Percentiles rank a stretch among this genome's conserved stretches.
Evolutionary conservation across 2,329 filamentous ascomycete genomes (phyloP).

Genomic region (Fusarium redolens): DNA sequence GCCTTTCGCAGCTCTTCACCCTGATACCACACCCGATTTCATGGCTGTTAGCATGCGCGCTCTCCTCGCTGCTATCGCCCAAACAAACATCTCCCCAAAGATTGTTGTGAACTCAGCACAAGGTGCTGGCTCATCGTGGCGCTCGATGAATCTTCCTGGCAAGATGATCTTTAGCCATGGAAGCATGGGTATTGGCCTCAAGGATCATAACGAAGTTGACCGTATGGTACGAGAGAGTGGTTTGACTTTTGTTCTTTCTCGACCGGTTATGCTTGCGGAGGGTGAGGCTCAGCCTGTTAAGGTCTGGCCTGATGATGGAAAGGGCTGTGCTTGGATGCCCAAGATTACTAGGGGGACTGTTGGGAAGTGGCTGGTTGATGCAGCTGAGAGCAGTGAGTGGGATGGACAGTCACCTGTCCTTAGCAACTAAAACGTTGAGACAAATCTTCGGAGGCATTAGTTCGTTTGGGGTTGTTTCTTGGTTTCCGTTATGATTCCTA

Average conservation of each 20-base stretch:
- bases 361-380: slow-evolving; percentile 28
- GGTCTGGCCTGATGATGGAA: slow-evolving; percentile 31
- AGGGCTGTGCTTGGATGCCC: slow-evolving; percentile 33
- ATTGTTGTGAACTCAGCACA: slow-evolving; percentile 20
- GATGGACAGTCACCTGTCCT: slow-evolving; percentile 20
- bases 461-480: too few relatives aligned
- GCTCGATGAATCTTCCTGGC: slow-evolving; percentile 14
- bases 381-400: slow-evolving; percentile 9
- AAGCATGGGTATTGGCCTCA: slow-evolving; percentile 16
- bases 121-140: slow-evolving; percentile 8
- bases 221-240: slow-evolving; percentile 9
- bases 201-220: slow-evolving; percentile 26
- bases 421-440: slow-evolving; percentile 1
- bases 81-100: neutral
- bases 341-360: slow-evolving; percentile 22
- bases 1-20: slow-evolving; percentile 4
- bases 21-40: slow-evolving; percentile 23
- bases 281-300: slow-evolving; percentile 9
- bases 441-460: too few relatives aligned
- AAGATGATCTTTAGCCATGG: slow-evolving; percentile 33
- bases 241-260: slow-evolving; percentile 6
- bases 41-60: slow-evolving; percentile 17
- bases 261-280: slow-evolving; percentile 20
- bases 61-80: neutral
- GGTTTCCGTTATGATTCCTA: too few relatives aligned